phyloP scores from a whole-genome alignment of 2,329 filamentous ascomycete species.

The Hysterium pulicare region DNA sequence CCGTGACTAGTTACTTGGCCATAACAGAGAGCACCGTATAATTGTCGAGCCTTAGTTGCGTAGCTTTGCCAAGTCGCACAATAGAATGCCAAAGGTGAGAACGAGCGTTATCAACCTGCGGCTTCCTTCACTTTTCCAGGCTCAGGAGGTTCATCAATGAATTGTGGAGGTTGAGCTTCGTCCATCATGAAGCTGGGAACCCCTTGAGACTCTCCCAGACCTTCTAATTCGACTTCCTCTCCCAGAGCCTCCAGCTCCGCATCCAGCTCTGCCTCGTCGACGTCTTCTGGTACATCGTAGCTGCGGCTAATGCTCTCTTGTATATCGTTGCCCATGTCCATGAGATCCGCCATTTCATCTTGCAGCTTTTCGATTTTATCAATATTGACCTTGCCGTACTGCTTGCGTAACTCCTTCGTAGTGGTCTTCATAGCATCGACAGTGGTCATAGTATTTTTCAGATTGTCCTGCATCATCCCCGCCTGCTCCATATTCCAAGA shows the following conservation, averaged over 20 bases:
- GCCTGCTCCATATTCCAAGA: constrained; percentile 99
- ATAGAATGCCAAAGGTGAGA: too few relatives aligned
- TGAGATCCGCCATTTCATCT: constrained; percentile 97
- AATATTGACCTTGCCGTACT: constrained; percentile 96
- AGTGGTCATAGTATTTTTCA: constrained; percentile 97
- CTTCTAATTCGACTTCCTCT: constrained; percentile 87
- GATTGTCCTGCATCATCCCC: constrained; percentile 96
- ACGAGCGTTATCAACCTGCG: too few relatives aligned
- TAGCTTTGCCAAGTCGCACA: too few relatives aligned
- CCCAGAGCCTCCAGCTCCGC: constrained; percentile 93
- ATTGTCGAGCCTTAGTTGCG: too few relatives aligned
- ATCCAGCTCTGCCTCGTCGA: constrained; percentile 94
- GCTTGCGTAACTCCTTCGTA: constrained; percentile 84
- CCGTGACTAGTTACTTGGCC: too few relatives aligned
- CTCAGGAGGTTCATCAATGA: constrained; percentile 87
- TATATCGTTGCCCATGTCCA: constrained; percentile 98
- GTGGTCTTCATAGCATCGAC: constrained; percentile 97
- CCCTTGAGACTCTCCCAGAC: constrained; percentile 56
- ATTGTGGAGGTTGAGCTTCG: constrained; percentile 75
- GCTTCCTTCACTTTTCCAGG: constrained; percentile 75
- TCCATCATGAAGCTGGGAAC: constrained; percentile 87
- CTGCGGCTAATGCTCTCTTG: constrained; percentile 88
- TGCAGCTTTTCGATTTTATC: constrained; percentile 97
- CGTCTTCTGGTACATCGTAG: constrained; percentile 94
- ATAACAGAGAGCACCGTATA: too few relatives aligned